Evolutionary conservation across 129 eudicot genomes (phyloP).

Genomic region (Chrysanthemum makinoi): DNA sequence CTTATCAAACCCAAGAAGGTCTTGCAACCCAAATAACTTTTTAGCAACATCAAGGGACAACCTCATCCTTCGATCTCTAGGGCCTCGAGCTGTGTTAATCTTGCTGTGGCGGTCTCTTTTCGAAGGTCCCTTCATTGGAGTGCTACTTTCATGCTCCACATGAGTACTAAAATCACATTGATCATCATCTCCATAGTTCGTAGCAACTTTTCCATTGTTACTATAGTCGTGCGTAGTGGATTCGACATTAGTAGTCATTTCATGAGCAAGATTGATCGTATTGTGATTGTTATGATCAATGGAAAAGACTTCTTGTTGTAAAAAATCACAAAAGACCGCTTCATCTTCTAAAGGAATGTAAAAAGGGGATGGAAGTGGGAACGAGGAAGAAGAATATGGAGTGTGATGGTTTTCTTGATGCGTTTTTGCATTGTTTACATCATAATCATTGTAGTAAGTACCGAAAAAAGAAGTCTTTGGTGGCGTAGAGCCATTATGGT

Average conservation of each 20-base stretch:
- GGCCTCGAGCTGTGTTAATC: slow-evolving; percentile 79
- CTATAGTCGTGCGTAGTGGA: slow-evolving; percentile 18
- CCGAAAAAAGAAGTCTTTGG: slow-evolving; percentile 17
- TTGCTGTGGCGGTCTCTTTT: slow-evolving; percentile 82
- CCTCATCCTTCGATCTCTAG: slow-evolving; percentile 86
- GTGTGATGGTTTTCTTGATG: slow-evolving; percentile 18
- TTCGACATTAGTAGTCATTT: slow-evolving; percentile 22
- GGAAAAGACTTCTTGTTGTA: slow-evolving; percentile 22
- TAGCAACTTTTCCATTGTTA: slow-evolving; percentile 20
- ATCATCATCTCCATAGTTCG: slow-evolving; percentile 6
- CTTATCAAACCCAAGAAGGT: slow-evolving; percentile 69
- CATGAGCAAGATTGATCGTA: slow-evolving; percentile 17
- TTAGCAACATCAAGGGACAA: slow-evolving; percentile 73
- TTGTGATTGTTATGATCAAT: slow-evolving; percentile 21
- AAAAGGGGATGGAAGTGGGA: slow-evolving; percentile 37
- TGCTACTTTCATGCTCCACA: slow-evolving; percentile 26
- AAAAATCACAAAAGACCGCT: slow-evolving; percentile 31
- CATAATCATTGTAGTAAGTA: slow-evolving; percentile 26
- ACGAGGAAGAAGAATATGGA: slow-evolving; percentile 26
- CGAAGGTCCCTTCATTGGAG: slow-evolving; percentile 27
- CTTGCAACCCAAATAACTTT: slow-evolving; percentile 71
- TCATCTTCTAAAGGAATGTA: slow-evolving; percentile 43
- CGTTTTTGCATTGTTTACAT: slow-evolving; percentile 7
- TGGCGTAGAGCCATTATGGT: slow-evolving; percentile 6
- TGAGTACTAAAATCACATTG: not conserved